phyloP scores from a whole-genome alignment of 495 filamentous ascomycete species.

The Penicillium goetzii region DNA sequence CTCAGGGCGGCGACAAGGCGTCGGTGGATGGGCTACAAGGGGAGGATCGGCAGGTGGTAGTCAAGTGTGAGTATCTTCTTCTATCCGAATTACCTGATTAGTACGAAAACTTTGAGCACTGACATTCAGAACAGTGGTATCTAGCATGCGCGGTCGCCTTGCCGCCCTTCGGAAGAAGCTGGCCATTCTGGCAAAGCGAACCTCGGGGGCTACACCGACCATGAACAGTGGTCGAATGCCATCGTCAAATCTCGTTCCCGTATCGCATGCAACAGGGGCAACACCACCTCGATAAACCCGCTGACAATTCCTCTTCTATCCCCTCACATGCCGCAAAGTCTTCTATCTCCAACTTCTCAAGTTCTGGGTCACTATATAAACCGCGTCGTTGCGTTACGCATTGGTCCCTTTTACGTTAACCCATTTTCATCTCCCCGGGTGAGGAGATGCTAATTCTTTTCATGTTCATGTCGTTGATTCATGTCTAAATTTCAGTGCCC shows the following conservation, averaged over 20 bases:
- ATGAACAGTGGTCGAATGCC: slow-evolving; percentile 33
- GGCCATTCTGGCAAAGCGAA: slow-evolving; percentile 55
- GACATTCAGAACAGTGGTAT: slow-evolving; percentile 53
- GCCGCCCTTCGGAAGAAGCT: slow-evolving; percentile 61
- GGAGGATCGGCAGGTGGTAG: slow-evolving; percentile 72
- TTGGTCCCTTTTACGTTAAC: slow-evolving; percentile 3
- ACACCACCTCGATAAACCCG: slow-evolving; percentile 36
- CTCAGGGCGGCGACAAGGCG: slow-evolving; percentile 45
- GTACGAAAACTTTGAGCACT: slow-evolving; percentile 17
- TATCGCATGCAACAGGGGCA: slow-evolving; percentile 35
- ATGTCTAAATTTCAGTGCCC: slow-evolving; percentile 16
- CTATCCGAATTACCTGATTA: background rate
- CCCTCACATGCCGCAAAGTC: slow-evolving; percentile 25
- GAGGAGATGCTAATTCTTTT: slow-evolving; percentile 21
- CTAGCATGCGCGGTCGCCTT: slow-evolving; percentile 61
- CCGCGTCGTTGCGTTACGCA: background rate
- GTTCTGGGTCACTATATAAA: background rate
- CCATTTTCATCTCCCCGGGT: background rate
- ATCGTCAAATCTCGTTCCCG: slow-evolving; percentile 37
- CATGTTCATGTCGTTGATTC: slow-evolving; percentile 21
- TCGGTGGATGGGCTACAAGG: slow-evolving; percentile 61
- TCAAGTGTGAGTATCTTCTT: slow-evolving; percentile 63
- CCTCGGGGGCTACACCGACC: slow-evolving; percentile 45
- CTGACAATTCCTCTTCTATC: slow-evolving; percentile 3
- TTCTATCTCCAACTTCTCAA: slow-evolving; percentile 6